phyloP scores from a whole-genome alignment of 352 stramenopile species.

The Phytopythium mirpurense region DNA sequence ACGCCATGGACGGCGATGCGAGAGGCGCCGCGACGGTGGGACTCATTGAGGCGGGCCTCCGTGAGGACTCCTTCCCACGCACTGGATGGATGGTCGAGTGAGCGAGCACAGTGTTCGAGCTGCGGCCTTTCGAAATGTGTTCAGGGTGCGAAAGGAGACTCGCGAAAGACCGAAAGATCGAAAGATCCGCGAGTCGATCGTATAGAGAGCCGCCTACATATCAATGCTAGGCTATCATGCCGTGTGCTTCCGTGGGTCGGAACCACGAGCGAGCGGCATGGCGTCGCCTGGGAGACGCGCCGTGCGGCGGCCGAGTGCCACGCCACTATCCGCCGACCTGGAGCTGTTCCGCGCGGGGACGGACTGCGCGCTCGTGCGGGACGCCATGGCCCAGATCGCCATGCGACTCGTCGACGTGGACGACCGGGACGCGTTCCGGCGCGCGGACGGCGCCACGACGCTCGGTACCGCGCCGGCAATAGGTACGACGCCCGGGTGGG shows the following conservation, averaged over 20 bases:
- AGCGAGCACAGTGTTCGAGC: neutral
- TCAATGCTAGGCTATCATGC: too few relatives aligned
- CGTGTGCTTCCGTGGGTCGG: too few relatives aligned
- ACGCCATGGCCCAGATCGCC: slow-evolving; percentile 48
- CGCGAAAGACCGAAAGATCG: neutral
- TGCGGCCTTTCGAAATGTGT: neutral
- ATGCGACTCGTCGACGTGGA: slow-evolving; percentile 47
- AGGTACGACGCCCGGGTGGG: too few relatives aligned
- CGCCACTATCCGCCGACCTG: slow-evolving; percentile 27
- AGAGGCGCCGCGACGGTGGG: neutral
- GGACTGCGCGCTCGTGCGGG: slow-evolving; percentile 21
- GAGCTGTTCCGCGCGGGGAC: slow-evolving; percentile 35
- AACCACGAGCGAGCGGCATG: neutral
- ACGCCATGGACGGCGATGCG: neutral
- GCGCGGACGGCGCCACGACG: slow-evolving; percentile 44
- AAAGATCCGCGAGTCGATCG: neutral
- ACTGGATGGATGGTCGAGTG: too few relatives aligned
- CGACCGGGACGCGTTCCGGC: slow-evolving; percentile 49
- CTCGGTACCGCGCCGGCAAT: slow-evolving; percentile 23
- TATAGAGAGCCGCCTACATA: too few relatives aligned
- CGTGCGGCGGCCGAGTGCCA: neutral
- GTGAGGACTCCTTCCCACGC: too few relatives aligned
- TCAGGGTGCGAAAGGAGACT: neutral
- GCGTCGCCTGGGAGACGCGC: neutral
- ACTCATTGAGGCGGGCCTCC: neutral